Percentiles rank a stretch among this genome's conserved stretches.
Evolutionary conservation across 352 stramenopile genomes (phyloP).

Genomic region (Phytophthora pini): DNA sequence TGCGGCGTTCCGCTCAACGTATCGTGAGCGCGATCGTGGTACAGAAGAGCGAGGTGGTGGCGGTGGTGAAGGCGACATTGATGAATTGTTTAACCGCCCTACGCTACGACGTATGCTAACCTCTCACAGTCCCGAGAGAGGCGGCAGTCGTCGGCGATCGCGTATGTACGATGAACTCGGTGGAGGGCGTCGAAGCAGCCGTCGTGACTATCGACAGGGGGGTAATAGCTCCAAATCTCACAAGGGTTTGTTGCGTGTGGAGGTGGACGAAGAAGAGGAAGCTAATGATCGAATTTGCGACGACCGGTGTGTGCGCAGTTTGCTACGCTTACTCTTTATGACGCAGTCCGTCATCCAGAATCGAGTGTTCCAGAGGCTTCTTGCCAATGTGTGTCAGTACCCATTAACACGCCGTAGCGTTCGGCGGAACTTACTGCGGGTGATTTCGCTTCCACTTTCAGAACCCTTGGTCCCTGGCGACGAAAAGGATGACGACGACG

Average conservation of each 20-base stretch:
- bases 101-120: constrained; percentile 85
- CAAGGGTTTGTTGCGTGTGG: constrained; percentile 74
- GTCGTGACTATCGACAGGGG: constrained; percentile 39
- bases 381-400: constrained; percentile 85
- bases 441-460: constrained; percentile 63
- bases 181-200: constrained; percentile 49
- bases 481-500: constrained; percentile 46
- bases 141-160: constrained; percentile 46
- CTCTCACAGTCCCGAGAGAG: constrained; percentile 67
- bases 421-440: constrained; percentile 63
- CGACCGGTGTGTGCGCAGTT: constrained; percentile 63
- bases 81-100: constrained; percentile 74
- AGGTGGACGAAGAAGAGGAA: constrained; percentile 75
- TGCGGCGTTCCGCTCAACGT: constrained; percentile 78
- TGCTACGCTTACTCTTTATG: constrained; percentile 85
- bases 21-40: constrained; percentile 50
- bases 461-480: constrained; percentile 44
- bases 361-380: constrained; percentile 77
- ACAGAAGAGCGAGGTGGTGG: constrained; percentile 34
- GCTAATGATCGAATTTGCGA: constrained; percentile 69
- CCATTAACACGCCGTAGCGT: constrained; percentile 71
- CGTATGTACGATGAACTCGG: constrained; percentile 54
- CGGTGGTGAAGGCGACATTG: constrained; percentile 59
- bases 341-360: constrained; percentile 84
- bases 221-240: constrained; percentile 22